Evolutionary conservation across 768 basidiomycete species (phyloP).

Genomic region (Lactarius tabidus): DNA sequence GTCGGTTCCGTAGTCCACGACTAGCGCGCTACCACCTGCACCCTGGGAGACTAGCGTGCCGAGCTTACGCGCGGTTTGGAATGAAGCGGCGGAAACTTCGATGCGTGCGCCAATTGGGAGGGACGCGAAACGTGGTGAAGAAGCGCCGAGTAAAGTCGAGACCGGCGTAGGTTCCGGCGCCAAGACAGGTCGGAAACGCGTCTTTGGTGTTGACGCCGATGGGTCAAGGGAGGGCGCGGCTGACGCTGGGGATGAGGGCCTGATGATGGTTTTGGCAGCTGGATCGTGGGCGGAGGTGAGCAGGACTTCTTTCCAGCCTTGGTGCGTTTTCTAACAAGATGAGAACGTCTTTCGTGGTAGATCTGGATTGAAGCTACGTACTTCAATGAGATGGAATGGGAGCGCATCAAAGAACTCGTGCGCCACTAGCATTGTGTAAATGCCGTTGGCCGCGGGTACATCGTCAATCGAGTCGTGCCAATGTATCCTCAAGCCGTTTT

Average conservation of each 20-base stretch:
- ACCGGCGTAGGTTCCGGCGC: slow-evolving; percentile 53
- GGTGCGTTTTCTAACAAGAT: slow-evolving; percentile 56
- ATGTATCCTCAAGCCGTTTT: slow-evolving; percentile 39
- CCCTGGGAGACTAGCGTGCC: slow-evolving; percentile 47
- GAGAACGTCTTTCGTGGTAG: not conserved
- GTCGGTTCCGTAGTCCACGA: slow-evolving; percentile 87
- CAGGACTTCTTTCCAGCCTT: slow-evolving; percentile 85
- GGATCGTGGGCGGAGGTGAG: slow-evolving; percentile 50
- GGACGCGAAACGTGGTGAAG: slow-evolving; percentile 65
- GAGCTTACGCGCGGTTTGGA: slow-evolving; percentile 61
- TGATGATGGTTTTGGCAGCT: slow-evolving; percentile 30
- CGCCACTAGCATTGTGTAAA: slow-evolving; percentile 83
- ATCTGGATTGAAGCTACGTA: slow-evolving; percentile 32
- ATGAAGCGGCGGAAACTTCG: slow-evolving; percentile 75
- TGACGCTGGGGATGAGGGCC: slow-evolving; percentile 12
- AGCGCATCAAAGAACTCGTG: slow-evolving; percentile 99
- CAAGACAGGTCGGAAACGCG: slow-evolving; percentile 59
- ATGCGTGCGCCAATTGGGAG: slow-evolving; percentile 69
- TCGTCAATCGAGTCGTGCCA: slow-evolving; percentile 80
- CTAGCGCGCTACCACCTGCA: slow-evolving; percentile 49
- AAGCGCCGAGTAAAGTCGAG: slow-evolving; percentile 52
- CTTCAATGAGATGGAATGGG: slow-evolving; percentile 87
- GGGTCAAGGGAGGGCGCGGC: slow-evolving; percentile 13
- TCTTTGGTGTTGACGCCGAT: slow-evolving; percentile 20
- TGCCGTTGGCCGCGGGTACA: slow-evolving; percentile 44